These are phyloP conservation scores for Triglochin maritima DNA, from an alignment of 106 monocot species.

Conservation along the genomic window DNA sequence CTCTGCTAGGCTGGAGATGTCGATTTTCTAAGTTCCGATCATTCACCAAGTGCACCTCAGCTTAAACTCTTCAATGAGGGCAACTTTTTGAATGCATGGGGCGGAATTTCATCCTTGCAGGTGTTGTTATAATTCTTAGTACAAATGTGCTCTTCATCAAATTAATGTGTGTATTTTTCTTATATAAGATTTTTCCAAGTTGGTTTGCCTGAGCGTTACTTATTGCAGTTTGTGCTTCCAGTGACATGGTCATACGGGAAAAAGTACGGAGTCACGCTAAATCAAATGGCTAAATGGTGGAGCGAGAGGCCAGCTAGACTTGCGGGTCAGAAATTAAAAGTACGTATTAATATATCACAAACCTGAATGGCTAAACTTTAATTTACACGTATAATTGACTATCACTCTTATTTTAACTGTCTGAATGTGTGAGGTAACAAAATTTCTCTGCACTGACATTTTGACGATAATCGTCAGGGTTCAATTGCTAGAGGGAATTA, in stretches of 20 bases:
- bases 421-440: neutral
- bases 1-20: constrained; percentile 58
- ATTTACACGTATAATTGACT: neutral
- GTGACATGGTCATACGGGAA: constrained; percentile 75
- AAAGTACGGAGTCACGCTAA: constrained; percentile 60
- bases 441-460: neutral
- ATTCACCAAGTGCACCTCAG: constrained; percentile 79
- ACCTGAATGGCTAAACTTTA: neutral
- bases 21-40: constrained; percentile 96
- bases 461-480: constrained; percentile 31
- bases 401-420: neutral
- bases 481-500: constrained; percentile 53
- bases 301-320: constrained; percentile 86
- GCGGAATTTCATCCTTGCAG: constrained; percentile 97
- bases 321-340: constrained; percentile 67
- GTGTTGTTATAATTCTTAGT: constrained; percentile 11
- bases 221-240: constrained; percentile 85
- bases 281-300: constrained; percentile 71
- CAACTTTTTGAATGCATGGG: constrained; percentile 89
- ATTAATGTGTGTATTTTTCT: neutral
- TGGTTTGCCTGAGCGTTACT: neutral
- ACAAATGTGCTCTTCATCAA: neutral
- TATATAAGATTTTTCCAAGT: neutral
- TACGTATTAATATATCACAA: neutral
- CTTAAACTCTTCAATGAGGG: constrained; percentile 85